A percentile compares a stretch with the other conserved stretches of the same genome.
These are phyloP conservation scores for Ustilago trichophora DNA, from an alignment of 1,284 basidiomycete species.

Conservation along the genomic window DNA sequence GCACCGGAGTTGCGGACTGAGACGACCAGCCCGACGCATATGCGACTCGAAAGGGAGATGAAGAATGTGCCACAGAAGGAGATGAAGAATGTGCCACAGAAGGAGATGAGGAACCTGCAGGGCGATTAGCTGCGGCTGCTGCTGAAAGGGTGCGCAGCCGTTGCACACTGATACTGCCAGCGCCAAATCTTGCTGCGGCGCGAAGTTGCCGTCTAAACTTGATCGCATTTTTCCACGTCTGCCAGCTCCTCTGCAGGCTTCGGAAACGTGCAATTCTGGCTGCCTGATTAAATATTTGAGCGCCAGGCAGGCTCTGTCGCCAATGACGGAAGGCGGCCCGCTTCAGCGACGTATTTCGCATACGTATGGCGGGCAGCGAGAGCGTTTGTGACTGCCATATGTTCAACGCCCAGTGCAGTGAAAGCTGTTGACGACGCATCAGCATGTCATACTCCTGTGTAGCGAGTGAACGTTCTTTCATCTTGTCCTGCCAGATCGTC, in stretches of 20 bases:
- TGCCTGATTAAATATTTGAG: slow-evolving; percentile 16
- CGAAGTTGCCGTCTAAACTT: slow-evolving; percentile 15
- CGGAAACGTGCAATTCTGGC: not conserved
- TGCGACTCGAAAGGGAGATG: slow-evolving; percentile 11
- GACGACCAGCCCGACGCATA: not conserved
- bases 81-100: slow-evolving; percentile 11
- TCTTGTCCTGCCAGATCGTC: slow-evolving; percentile 26
- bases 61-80: slow-evolving; percentile 4
- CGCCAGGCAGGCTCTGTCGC: slow-evolving; percentile 22
- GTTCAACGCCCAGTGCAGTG: slow-evolving; percentile 10
- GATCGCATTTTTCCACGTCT: slow-evolving; percentile 6
- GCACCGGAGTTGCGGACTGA: not conserved
- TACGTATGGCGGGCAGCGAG: slow-evolving; percentile 36
- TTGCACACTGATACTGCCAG: slow-evolving; percentile 15
- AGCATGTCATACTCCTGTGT: slow-evolving; percentile 43
- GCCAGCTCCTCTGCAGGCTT: slow-evolving; percentile 3
- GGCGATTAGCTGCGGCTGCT: slow-evolving; percentile 24
- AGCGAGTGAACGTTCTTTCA: slow-evolving; percentile 24
- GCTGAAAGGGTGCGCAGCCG: slow-evolving; percentile 30
- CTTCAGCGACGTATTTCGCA: slow-evolving; percentile 38
- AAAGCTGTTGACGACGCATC: slow-evolving; percentile 34
- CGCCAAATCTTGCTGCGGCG: slow-evolving; percentile 32
- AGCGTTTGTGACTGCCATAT: slow-evolving; percentile 36
- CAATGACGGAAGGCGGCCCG: slow-evolving; percentile 16
- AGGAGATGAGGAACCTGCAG: slow-evolving; percentile 21